A percentile compares a stretch with the other conserved stretches of the same genome.
phyloP scores from a whole-genome alignment of 768 basidiomycete genomes.

The Dentipellis sp. region DNA sequence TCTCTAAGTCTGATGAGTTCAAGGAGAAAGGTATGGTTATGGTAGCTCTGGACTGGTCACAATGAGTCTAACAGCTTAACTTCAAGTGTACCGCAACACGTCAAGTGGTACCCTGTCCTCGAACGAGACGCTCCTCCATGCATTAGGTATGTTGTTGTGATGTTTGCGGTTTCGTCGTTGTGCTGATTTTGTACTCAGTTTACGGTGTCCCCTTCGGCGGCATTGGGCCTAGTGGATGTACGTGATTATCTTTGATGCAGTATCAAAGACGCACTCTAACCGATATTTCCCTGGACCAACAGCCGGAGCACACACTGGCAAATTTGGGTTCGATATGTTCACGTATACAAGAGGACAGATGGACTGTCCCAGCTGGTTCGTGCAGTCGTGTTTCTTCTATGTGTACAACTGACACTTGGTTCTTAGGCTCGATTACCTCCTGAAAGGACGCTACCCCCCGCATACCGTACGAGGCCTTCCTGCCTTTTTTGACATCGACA shows the following conservation, averaged over 20 bases:
- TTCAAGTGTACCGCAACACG: constrained; percentile 55
- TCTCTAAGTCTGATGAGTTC: constrained; percentile 46
- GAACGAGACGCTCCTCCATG: constrained; percentile 59
- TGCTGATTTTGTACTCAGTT: constrained; percentile 21
- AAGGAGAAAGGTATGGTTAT: constrained; percentile 45
- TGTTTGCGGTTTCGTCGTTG: too few species aligned
- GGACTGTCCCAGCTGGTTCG: neutral
- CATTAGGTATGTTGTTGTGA: constrained; percentile 32
- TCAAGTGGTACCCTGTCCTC: constrained; percentile 57
- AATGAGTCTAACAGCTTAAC: neutral
- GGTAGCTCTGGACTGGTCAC: too few species aligned
- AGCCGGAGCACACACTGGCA: neutral
- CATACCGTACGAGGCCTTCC: neutral
- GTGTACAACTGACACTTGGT: neutral
- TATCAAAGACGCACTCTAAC: too few species aligned
- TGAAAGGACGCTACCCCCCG: neutral
- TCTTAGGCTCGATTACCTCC: neutral
- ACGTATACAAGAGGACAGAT: neutral
- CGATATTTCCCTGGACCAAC: neutral
- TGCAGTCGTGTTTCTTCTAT: neutral
- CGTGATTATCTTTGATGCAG: neutral
- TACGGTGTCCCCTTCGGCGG: constrained; percentile 68
- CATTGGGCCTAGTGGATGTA: constrained; percentile 48
- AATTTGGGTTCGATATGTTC: constrained; percentile 1
- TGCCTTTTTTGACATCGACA: neutral